Base-by-base conservation (phyloP, 139 green algal genomes). In the Chlorella sp. region DNA sequence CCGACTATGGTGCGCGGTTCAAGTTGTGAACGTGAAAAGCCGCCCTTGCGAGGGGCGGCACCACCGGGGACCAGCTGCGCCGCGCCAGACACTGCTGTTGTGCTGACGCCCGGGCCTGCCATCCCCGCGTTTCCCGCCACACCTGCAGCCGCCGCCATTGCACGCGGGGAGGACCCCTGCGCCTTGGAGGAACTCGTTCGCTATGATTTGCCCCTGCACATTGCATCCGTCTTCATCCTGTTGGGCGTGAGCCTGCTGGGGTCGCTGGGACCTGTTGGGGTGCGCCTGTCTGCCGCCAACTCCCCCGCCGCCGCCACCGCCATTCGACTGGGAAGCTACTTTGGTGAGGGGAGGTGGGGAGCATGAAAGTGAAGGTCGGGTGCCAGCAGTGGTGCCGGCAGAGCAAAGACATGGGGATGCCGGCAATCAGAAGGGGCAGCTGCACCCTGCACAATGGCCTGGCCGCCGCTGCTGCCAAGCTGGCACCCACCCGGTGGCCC, bases 171-270 rank as follows among this genome's bases (percentile, higher is more conserved):
- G 12, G 83, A 88, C 64, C 64, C 83, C 37, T 89, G 75, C 36
- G 76, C 86, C 2, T 40, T 36, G 0, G 86, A 75, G 53, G 53
- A 61, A 3, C 34, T 90, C 4, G 26, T 57, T 1, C 14, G 61
- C 37, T 90, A 90, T 30, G 61, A 90, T 78, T 60, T 90, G 60
- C 37, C 61, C 2, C 68, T 91, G 2, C 88, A 88, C 69, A 85
- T 91, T 36, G 88, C 69, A 34, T 82, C 88, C 1, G 71, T 88
- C 12, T 91, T 91, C 81, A 91, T 91, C 53, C 81, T 91, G 53
- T 69, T 91, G 69, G 88, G 32, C 0, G 88, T 88, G 26, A 84
- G 64, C 22, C 48, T 88, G 19, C 48, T 79, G 48, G 88, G 88
- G 26, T 71, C 88, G 5, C 73, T 91, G 26, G 40, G 22, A 0